Conservation (phyloP, 139 green algal genomes). For the Ettlia oleoabundans region DNA sequence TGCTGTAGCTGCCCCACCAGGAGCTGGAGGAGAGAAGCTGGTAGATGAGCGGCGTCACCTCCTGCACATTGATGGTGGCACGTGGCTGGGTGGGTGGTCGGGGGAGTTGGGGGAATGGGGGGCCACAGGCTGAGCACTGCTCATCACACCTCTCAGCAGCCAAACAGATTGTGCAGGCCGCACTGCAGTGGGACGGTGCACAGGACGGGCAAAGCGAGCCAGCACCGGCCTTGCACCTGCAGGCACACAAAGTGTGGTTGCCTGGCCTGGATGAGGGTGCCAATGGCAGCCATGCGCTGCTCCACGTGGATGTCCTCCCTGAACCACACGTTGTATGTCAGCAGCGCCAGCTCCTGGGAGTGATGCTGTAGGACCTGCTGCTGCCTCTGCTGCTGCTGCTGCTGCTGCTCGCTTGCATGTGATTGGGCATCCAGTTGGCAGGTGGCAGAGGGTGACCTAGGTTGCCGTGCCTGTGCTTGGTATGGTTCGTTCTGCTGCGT, state of each 20-base stretch:
- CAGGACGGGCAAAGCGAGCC: no score
- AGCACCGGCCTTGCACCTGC: constrained; percentile 14
- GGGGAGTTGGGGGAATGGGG: background rate
- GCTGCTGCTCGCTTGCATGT: background rate
- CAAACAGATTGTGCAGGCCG: no score
- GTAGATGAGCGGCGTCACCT: constrained; percentile 64
- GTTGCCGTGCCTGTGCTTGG: background rate
- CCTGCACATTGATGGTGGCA: no score
- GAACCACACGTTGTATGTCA: constrained; percentile 72
- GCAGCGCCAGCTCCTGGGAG: constrained; percentile 15
- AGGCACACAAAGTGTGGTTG: constrained; percentile 65
- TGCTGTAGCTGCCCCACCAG: constrained; percentile 59
- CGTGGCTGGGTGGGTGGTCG: background rate
- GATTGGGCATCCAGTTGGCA: background rate
- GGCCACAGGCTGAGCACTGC: no score
- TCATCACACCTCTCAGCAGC: no score
- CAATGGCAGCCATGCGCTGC: constrained; percentile 64
- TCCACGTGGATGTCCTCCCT: constrained; percentile 60
- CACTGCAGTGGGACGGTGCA: no score
- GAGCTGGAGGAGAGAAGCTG: constrained; percentile 12
- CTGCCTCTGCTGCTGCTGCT: background rate
- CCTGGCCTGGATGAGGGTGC: constrained; percentile 36
- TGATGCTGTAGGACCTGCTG: background rate
- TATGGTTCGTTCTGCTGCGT: background rate
- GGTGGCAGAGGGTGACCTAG: background rate